These are phyloP conservation scores for Mortierella sp. DNA, from an alignment of 371 early-diverging fungal species.

Conservation along the genomic window DNA sequence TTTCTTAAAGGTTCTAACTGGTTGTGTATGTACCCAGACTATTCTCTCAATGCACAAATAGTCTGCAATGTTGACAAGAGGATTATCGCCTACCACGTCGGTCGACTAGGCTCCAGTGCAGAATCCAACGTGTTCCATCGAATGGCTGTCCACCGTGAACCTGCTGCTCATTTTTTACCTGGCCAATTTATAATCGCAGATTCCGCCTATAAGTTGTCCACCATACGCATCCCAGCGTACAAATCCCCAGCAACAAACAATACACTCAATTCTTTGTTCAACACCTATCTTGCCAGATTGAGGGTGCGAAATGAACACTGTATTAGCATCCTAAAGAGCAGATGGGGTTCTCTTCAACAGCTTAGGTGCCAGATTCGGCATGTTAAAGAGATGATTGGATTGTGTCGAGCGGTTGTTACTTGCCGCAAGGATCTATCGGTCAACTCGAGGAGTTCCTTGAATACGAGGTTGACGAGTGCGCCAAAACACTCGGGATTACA, in stretches of 20 bases:
- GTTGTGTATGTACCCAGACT: background rate
- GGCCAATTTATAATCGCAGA: slow-evolving; percentile 27
- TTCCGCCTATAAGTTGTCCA: slow-evolving; percentile 12
- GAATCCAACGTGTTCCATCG: slow-evolving; percentile 21
- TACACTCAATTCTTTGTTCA: slow-evolving; percentile 17
- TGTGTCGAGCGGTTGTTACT: no score
- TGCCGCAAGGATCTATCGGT: no score
- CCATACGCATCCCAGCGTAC: slow-evolving; percentile 15
- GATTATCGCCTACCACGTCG: slow-evolving; percentile 14
- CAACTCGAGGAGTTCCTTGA: no score
- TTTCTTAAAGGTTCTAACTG: background rate
- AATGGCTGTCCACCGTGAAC: slow-evolving; percentile 7
- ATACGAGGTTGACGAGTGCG: no score
- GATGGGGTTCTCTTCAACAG: slow-evolving; percentile 15
- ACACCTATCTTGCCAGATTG: slow-evolving; percentile 12
- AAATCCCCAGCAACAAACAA: slow-evolving; percentile 3
- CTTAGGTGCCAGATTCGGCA: slow-evolving; percentile 7
- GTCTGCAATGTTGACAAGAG: slow-evolving; percentile 19
- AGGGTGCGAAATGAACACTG: slow-evolving; percentile 30
- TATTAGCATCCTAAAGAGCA: slow-evolving; percentile 23
- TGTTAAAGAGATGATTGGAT: no score
- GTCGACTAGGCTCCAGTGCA: slow-evolving; percentile 17
- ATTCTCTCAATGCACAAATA: slow-evolving; percentile 3
- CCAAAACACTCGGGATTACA: no score
- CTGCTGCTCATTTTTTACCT: slow-evolving; percentile 7